Evolutionary conservation across 495 filamentous ascomycete genomes (phyloP).

Genomic region (Elaphomyces granulatus): DNA sequence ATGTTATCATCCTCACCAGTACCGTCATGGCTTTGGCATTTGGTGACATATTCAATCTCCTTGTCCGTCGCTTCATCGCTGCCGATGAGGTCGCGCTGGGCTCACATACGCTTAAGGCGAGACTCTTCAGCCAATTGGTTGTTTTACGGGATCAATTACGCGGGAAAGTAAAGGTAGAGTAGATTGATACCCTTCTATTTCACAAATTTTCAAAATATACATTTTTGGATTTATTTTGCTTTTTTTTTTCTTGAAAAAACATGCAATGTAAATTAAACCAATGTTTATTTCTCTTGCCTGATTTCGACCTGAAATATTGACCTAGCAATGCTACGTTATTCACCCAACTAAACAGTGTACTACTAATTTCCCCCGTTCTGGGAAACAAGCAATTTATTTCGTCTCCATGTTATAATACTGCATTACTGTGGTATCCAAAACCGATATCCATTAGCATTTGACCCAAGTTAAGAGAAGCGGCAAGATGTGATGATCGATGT

Average conservation of each 20-base stretch:
- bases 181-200: slow-evolving; percentile 1
- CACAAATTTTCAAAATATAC: slow-evolving; percentile 2
- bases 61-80: slow-evolving; percentile 77
- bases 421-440: background rate
- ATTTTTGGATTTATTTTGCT: background rate
- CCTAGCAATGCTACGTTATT: background rate
- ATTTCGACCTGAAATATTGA: background rate
- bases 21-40: slow-evolving; percentile 95
- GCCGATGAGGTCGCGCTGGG: slow-evolving; percentile 55
- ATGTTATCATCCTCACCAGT: slow-evolving; percentile 96
- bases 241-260: background rate
- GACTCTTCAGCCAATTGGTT: slow-evolving; percentile 24
- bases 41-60: slow-evolving; percentile 88
- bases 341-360: background rate
- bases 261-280: background rate
- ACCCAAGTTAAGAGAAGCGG: background rate
- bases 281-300: background rate
- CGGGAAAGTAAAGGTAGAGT: slow-evolving; percentile 31
- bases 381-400: too few species aligned
- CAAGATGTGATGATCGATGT: slow-evolving; percentile 11
- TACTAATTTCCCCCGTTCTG: too few species aligned
- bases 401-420: too few species aligned
- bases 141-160: slow-evolving; percentile 24
- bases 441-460: background rate
- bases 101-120: slow-evolving; percentile 30